Evolutionary conservation across 2,329 filamentous ascomycete species (phyloP).

Genomic region (Fusarium virguliforme): DNA sequence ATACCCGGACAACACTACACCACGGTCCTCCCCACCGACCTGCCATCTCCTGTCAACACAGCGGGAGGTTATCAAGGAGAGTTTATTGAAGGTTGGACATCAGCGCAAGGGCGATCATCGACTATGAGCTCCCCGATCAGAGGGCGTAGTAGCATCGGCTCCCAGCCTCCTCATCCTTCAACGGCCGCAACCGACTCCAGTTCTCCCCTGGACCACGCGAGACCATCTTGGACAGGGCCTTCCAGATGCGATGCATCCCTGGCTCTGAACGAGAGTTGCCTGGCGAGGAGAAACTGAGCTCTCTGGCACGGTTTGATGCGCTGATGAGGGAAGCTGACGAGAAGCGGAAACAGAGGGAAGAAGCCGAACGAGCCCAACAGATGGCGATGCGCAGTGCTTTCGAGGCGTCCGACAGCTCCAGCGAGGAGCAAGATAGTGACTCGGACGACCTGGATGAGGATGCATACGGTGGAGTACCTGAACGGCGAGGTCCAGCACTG

Average conservation of each 20-base stretch:
- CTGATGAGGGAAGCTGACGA: constrained; percentile 75
- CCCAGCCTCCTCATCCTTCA: constrained; percentile 60
- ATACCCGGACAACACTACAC: constrained; percentile 66
- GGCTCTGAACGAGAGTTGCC: constrained; percentile 69
- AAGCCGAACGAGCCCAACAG: constrained; percentile 54
- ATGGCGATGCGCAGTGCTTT: constrained; percentile 65
- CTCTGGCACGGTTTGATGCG: constrained; percentile 76
- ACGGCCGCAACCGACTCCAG: constrained; percentile 60
- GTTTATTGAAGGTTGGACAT: constrained; percentile 74
- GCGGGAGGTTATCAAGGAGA: constrained; percentile 70
- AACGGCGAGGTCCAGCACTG: constrained; percentile 52
- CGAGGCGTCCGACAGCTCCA: constrained; percentile 66
- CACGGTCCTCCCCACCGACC: constrained; percentile 67
- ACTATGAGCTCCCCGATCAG: constrained; percentile 71
- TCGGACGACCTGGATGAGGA: constrained; percentile 61
- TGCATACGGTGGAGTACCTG: constrained; percentile 59
- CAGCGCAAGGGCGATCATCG: constrained; percentile 72
- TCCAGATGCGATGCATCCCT: constrained; percentile 75
- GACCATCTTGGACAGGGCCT: constrained; percentile 78
- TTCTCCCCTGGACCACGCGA: constrained; percentile 71
- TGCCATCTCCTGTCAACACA: constrained; percentile 71
- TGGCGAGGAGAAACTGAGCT: constrained; percentile 76
- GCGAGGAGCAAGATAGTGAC: constrained; percentile 59
- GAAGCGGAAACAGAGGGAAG: constrained; percentile 61
- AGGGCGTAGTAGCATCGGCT: constrained; percentile 70